These are phyloP conservation scores for Daldinia concentrica DNA, from an alignment of 495 filamentous ascomycete genomes.

Conservation along the genomic window DNA sequence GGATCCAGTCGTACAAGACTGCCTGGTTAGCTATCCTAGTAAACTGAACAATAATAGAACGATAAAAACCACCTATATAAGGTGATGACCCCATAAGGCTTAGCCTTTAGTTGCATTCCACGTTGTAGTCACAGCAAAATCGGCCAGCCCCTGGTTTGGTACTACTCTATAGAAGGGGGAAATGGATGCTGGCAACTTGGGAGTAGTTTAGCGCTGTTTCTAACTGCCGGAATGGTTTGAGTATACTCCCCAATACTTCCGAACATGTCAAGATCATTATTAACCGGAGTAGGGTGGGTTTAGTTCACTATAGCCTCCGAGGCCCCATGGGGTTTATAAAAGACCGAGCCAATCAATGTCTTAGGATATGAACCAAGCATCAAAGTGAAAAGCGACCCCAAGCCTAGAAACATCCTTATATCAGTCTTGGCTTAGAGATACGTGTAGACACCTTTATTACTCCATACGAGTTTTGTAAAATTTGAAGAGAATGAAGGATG, in stretches of 20 bases:
- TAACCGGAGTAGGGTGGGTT: conserved; percentile 26
- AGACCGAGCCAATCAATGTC: conserved; percentile 27
- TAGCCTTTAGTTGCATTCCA: conserved; percentile 1
- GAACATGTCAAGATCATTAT: conserved; percentile 21
- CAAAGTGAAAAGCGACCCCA: not conserved
- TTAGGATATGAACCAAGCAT: not conserved
- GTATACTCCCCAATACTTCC: not conserved
- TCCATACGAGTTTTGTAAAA: no score
- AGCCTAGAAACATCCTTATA: no score
- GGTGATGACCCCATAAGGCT: conserved; percentile 2
- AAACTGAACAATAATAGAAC: conserved; percentile 8
- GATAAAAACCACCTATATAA: not conserved
- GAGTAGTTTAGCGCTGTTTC: not conserved
- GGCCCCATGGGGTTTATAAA: conserved; percentile 20
- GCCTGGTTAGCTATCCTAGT: not conserved
- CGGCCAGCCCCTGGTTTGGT: not conserved
- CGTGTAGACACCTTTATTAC: not conserved
- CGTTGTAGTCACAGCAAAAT: not conserved
- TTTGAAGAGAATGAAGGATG: no score
- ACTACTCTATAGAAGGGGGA: not conserved
- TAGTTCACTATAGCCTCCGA: conserved; percentile 27
- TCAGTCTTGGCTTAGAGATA: not conserved
- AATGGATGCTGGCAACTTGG: not conserved
- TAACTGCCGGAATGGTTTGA: conserved; percentile 22
- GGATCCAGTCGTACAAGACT: not conserved